phyloP scores from a whole-genome alignment of 805 yeast species.

The Suhomyces canberraensis region DNA sequence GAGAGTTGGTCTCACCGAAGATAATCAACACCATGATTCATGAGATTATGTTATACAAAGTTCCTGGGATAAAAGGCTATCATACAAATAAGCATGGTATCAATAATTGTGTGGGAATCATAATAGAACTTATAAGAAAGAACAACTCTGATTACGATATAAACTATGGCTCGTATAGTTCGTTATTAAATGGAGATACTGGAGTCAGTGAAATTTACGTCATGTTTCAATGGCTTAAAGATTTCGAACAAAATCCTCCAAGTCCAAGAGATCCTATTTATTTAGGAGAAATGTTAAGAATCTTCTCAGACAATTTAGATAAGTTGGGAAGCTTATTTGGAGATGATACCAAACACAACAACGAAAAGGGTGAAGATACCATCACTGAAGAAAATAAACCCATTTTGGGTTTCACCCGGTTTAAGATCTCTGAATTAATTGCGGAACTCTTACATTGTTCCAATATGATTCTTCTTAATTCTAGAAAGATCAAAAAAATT shows the following conservation, averaged over 20 bases:
- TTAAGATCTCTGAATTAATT: constrained; percentile 84
- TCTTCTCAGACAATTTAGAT: constrained; percentile 74
- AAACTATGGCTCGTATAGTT: constrained; percentile 77
- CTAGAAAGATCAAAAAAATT: constrained; percentile 64
- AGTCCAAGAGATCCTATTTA: constrained; percentile 89
- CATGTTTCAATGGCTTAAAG: constrained; percentile 44
- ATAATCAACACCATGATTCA: constrained; percentile 65
- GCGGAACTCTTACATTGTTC: constrained; percentile 96
- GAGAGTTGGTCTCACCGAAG: constrained; percentile 79
- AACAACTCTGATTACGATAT: constrained; percentile 94
- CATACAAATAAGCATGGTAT: constrained; percentile 74
- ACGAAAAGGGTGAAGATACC: constrained; percentile 1
- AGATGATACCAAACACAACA: constrained; percentile 24
- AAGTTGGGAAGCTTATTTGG: constrained; percentile 55
- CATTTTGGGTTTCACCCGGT: constrained; percentile 87
- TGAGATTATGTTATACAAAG: constrained; percentile 57
- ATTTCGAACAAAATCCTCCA: constrained; percentile 84
- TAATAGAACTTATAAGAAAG: constrained; percentile 90
- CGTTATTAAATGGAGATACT: constrained; percentile 40
- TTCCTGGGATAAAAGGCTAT: constrained; percentile 1
- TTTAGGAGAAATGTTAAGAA: constrained; percentile 76
- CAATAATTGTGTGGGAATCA: constrained; percentile 90
- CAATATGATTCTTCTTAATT: constrained; percentile 90
- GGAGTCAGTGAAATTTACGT: constrained; percentile 37
- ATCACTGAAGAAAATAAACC: constrained; percentile 5